Percentiles rank a stretch among this genome's conserved stretches.
Conservation (phyloP, 2,329 filamentous ascomycete species). For the Chaetomiaceae sp. region DNA sequence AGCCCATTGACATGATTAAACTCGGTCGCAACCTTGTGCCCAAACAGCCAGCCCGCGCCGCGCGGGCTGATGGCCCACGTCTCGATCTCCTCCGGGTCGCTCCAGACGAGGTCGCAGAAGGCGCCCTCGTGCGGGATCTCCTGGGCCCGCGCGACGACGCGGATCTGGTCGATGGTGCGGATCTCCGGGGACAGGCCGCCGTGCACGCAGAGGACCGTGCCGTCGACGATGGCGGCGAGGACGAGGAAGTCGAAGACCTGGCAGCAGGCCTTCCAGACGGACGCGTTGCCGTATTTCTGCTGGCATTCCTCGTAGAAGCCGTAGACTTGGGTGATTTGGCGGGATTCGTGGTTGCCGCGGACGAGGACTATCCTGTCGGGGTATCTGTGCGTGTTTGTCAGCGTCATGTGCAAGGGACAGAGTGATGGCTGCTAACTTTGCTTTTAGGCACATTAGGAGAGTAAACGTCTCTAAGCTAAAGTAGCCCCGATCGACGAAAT, state of each 20-base stretch:
- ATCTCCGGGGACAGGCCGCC: constrained; percentile 87
- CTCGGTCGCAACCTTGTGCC: constrained; percentile 94
- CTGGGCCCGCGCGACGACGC: constrained; percentile 94
- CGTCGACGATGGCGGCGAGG: constrained; percentile 92
- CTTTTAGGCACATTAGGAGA: constrained; percentile 90
- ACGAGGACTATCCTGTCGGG: constrained; percentile 93
- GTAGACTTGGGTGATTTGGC: constrained; percentile 97
- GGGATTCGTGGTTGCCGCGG: constrained; percentile 94
- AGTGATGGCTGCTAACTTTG: constrained; percentile 43
- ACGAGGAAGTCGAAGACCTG: constrained; percentile 99
- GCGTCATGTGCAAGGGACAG: not conserved
- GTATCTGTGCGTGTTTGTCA: constrained; percentile 58
- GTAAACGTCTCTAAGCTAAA: constrained; percentile 99
- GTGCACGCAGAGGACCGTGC: constrained; percentile 97
- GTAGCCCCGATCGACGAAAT: constrained; percentile 96
- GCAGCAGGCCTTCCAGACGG: constrained; percentile 99
- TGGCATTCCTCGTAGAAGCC: constrained; percentile 99
- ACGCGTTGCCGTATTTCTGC: constrained; percentile 96
- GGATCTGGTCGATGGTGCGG: constrained; percentile 97
- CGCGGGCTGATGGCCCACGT: constrained; percentile 93
- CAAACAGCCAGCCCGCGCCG: constrained; percentile 97
- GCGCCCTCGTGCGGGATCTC: constrained; percentile 98
- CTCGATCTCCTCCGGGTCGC: constrained; percentile 92
- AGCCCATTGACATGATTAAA: constrained; percentile 97
- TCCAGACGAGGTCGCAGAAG: constrained; percentile 98